These are phyloP conservation scores for Teunomyces pallodes DNA, from an alignment of 805 yeast species.

Conservation along the genomic window DNA sequence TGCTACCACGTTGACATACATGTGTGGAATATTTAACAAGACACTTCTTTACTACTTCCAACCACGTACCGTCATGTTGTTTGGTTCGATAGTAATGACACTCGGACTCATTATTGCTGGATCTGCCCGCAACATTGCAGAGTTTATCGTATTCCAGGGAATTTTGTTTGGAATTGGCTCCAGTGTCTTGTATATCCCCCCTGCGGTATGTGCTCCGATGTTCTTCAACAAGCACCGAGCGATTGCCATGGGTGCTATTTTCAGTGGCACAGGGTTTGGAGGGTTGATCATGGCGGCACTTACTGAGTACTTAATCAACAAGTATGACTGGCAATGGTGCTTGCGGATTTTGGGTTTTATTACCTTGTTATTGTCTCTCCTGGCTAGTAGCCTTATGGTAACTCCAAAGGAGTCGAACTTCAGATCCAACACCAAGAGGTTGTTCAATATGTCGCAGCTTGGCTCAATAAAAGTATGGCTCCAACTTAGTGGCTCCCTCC, in stretches of 20 bases:
- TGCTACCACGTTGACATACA: conserved; percentile 28
- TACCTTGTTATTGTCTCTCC: conserved; percentile 14
- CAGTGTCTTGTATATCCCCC: conserved; percentile 29
- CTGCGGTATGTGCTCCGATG: conserved; percentile 32
- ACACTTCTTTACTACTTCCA: conserved; percentile 14
- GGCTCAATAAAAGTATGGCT: conserved; percentile 17
- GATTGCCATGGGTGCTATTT: conserved; percentile 32
- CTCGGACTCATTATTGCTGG: conserved; percentile 27
- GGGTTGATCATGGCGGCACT: conserved; percentile 30
- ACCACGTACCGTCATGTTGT: conserved; percentile 21
- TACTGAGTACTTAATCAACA: conserved; percentile 20
- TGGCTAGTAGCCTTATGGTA: conserved; percentile 13
- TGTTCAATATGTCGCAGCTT: conserved; percentile 13
- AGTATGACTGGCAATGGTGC: conserved; percentile 35
- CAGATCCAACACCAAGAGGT: conserved; percentile 4
- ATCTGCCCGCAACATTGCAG: conserved; percentile 17
- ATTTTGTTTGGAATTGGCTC: conserved; percentile 32
- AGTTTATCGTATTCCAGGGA: conserved; percentile 32
- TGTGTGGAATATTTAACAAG: conserved; percentile 25
- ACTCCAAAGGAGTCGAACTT: conserved; percentile 8
- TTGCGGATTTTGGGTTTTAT: conserved; percentile 28
- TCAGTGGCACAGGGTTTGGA: conserved; percentile 38
- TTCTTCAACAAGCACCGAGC: conserved; percentile 29
- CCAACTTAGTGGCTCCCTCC: conserved; percentile 19
- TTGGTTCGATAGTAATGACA: conserved; percentile 25